Evolutionary conservation across 2,329 filamentous ascomycete species (phyloP), one percentile per base, ranked within the genome.

Genomic region (Talaromyces sp.): DNA sequence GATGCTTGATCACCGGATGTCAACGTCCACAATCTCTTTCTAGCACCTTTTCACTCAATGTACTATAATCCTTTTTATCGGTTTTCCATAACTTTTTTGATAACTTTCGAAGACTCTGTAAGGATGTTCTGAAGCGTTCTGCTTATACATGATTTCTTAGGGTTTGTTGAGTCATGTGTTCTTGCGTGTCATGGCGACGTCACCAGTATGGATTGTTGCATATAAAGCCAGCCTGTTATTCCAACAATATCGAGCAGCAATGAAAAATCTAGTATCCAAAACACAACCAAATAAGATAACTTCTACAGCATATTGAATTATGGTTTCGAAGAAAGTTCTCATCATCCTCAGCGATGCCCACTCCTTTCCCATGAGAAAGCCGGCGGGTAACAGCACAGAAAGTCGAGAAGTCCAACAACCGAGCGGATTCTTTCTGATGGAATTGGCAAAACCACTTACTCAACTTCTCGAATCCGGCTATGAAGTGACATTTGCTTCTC

Each of bases 401-500:
- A 69, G 65, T 54, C 67, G 74, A 59, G 63, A 62, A 8, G 64
- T 71, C 61, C 61, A 71, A 31, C 69, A 75, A 58, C 72, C 71
- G 3, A 68, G 72, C 0, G 75, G 75, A 12, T 76, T 72, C 67
- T 77, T 77, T 67, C 72, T 79, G 50, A 75, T 75, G 65, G 76
- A 77, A 62, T 71, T 77, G 9, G 75, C 75, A 37, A 75, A 77
- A 62, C 74, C 76, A 0, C 69, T 79, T 1, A 64, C 70, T 8
- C 74, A 73, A 28, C 67, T 77, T 16, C 74, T 79, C 37, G 71
- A 73, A 5, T 68, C 69, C 28, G 73, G 72, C 18, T 77, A 79
- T 66, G 75, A 80, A 67, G 72, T 80, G 25, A 80, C 77, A 11
- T 81, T 81, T 64, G 76, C 79, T n/a, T 79, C 77, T 0, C 79